Conservation (phyloP, 768 basidiomycete genomes). For the Termitomyces sp. region DNA sequence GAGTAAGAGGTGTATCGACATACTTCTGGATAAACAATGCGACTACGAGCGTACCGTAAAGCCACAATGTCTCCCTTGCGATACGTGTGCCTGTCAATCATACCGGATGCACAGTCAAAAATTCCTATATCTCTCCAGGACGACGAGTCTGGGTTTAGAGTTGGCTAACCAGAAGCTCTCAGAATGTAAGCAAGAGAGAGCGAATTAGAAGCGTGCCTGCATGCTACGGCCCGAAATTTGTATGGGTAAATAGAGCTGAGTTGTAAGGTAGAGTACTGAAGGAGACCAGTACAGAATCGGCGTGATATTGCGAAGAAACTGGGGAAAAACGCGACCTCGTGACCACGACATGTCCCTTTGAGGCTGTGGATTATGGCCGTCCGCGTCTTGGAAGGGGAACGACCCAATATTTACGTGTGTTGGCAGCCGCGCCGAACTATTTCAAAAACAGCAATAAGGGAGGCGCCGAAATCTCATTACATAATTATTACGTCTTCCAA, state of each 20-base stretch:
- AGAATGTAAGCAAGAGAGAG: neutral
- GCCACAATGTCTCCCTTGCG: slow-evolving; percentile 61
- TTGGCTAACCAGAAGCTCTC: slow-evolving; percentile 39
- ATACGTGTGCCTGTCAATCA: slow-evolving; percentile 25
- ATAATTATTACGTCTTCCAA: neutral
- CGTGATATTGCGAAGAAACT: slow-evolving; percentile 2
- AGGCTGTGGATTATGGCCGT: too few relatives aligned
- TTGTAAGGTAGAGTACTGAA: slow-evolving; percentile 37
- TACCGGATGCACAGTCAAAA: slow-evolving; percentile 49
- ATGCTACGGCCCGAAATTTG: slow-evolving; percentile 61
- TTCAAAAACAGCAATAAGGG: too few relatives aligned
- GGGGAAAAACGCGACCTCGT: neutral
- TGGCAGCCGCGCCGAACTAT: too few relatives aligned
- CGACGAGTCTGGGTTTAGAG: slow-evolving; percentile 69
- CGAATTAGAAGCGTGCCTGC: slow-evolving; percentile 46
- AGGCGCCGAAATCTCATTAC: neutral
- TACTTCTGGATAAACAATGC: neutral
- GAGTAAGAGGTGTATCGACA: neutral
- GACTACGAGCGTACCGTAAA: slow-evolving; percentile 36
- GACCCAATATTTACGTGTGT: too few relatives aligned
- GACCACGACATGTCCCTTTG: slow-evolving; percentile 3
- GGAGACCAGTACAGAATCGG: slow-evolving; percentile 55
- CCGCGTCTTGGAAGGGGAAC: too few relatives aligned
- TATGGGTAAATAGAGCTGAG: slow-evolving; percentile 48
- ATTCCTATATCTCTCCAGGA: slow-evolving; percentile 54